Evolutionary conservation across 352 stramenopile species (phyloP).

Genomic region (Phytophthora pistaciae): DNA sequence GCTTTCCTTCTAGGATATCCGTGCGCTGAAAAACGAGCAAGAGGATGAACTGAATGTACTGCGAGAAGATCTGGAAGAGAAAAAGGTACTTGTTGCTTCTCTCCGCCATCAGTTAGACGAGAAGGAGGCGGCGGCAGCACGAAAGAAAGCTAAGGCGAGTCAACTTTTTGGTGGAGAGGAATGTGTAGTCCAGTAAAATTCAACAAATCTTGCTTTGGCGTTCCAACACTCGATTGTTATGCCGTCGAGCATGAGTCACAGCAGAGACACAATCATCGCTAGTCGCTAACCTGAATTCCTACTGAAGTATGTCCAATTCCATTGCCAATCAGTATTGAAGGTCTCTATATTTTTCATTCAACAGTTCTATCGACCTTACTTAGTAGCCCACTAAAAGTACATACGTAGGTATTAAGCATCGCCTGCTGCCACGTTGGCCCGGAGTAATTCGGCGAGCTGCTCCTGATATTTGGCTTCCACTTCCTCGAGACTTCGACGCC

Average conservation of each 20-base stretch:
- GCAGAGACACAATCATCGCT: too few relatives aligned
- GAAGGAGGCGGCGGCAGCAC: constrained; percentile 50
- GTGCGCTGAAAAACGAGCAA: constrained; percentile 62
- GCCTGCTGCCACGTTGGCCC: not conserved
- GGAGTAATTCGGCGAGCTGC: constrained; percentile 38
- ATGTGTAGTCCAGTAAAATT: constrained; percentile 55
- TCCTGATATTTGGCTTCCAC: constrained; percentile 55
- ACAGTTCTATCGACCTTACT: not conserved
- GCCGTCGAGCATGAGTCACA: too few relatives aligned
- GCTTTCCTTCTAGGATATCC: constrained; percentile 47
- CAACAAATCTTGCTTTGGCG: too few relatives aligned
- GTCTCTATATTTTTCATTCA: not conserved
- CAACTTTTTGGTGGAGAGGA: constrained; percentile 61
- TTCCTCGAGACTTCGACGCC: constrained; percentile 34
- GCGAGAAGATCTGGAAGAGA: constrained; percentile 60
- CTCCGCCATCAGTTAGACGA: constrained; percentile 66
- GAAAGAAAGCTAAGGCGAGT: constrained; percentile 47
- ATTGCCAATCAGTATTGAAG: too few relatives aligned
- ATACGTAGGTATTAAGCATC: not conserved
- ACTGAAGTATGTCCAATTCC: too few relatives aligned
- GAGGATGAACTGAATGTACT: constrained; percentile 60
- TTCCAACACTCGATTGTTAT: too few relatives aligned
- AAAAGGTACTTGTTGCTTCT: constrained; percentile 50
- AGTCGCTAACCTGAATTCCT: too few relatives aligned
- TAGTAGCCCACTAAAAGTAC: not conserved